Conservation (phyloP, 2,329 filamentous ascomycete species). For the Pseudogymnoascus sp. region DNA sequence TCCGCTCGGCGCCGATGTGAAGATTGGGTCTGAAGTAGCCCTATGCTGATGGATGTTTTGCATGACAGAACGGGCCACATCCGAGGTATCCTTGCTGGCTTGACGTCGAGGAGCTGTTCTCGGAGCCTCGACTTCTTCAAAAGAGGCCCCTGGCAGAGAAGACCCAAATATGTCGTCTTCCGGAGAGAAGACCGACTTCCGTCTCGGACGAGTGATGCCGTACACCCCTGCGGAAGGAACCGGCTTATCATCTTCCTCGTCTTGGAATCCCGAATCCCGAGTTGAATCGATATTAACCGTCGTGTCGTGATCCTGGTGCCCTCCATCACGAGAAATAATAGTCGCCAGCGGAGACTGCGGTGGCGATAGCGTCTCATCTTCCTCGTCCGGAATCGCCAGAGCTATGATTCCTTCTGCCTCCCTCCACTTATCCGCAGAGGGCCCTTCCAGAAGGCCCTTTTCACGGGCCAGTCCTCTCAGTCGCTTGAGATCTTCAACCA, state of each 20-base stretch:
- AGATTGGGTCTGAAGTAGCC: slow-evolving; percentile 35
- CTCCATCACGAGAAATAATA: neutral
- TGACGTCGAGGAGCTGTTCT: slow-evolving; percentile 15
- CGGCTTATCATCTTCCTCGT: slow-evolving; percentile 37
- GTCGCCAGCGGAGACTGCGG: slow-evolving; percentile 22
- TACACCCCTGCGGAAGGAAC: slow-evolving; percentile 43
- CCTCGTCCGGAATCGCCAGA: slow-evolving; percentile 64
- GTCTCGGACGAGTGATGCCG: slow-evolving; percentile 40
- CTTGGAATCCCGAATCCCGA: slow-evolving; percentile 36
- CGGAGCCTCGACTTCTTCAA: neutral
- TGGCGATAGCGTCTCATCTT: slow-evolving; percentile 35
- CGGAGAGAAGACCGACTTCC: slow-evolving; percentile 56
- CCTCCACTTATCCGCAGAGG: slow-evolving; percentile 59
- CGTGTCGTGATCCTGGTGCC: slow-evolving; percentile 25
- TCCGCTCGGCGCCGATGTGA: slow-evolving; percentile 24
- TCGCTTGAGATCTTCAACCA: slow-evolving; percentile 78
- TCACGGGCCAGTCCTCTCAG: slow-evolving; percentile 63
- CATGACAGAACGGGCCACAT: slow-evolving; percentile 53
- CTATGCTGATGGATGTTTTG: slow-evolving; percentile 54
- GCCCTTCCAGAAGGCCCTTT: slow-evolving; percentile 56
- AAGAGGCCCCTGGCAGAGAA: slow-evolving; percentile 10
- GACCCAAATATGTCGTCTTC: slow-evolving; percentile 59
- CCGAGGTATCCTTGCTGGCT: slow-evolving; percentile 33
- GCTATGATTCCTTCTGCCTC: slow-evolving; percentile 84
- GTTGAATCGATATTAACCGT: slow-evolving; percentile 38